Percentiles rank a stretch among this genome's conserved stretches.
Conservation (phyloP, 495 filamentous ascomycete species). For the Copromyces sp. region DNA sequence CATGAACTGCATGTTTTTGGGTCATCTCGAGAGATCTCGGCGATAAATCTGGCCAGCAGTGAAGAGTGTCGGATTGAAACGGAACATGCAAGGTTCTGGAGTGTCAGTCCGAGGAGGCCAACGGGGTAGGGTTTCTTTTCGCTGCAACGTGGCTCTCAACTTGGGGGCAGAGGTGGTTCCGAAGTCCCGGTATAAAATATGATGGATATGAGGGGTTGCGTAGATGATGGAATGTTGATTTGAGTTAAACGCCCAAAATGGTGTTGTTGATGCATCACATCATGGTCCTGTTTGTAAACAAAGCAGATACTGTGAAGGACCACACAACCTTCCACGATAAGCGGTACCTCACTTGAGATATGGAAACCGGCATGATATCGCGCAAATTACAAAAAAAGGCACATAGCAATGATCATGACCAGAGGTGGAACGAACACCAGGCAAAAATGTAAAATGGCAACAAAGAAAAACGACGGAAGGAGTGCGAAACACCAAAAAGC, state of each 20-base stretch:
- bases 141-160: neutral
- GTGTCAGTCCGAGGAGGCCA: neutral
- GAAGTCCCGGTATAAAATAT: neutral
- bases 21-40: neutral
- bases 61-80: neutral
- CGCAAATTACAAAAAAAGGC: neutral
- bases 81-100: neutral
- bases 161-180: neutral
- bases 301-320: neutral
- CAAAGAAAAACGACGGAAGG: neutral
- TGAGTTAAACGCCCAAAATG: neutral
- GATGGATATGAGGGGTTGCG: neutral
- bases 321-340: neutral
- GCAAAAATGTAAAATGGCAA: neutral
- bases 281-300: neutral
- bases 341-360: neutral
- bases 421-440: neutral
- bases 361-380: neutral
- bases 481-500: neutral
- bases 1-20: neutral
- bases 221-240: neutral
- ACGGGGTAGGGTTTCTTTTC: neutral
- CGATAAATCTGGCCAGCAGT: neutral
- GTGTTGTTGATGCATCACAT: neutral
- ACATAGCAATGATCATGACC: neutral